phyloP scores from a whole-genome alignment of 139 green algal species.

The Chlorella sp. region DNA sequence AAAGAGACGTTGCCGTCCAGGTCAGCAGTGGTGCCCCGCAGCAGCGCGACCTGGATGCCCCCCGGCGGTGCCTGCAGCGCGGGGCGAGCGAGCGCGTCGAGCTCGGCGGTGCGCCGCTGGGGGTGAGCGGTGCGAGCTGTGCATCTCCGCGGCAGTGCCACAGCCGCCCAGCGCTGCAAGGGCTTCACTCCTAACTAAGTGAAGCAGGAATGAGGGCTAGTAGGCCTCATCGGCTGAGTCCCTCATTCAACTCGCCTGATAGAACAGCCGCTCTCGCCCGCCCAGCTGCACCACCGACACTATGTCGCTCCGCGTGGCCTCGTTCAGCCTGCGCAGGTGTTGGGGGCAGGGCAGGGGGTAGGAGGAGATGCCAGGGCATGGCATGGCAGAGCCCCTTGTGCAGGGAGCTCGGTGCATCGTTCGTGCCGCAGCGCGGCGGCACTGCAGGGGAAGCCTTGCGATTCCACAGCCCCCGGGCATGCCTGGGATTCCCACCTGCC shows the following conservation, averaged over 20 bases:
- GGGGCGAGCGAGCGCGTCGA: neutral
- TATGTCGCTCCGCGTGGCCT: constrained; percentile 23
- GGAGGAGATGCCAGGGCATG: neutral
- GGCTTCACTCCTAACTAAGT: neutral
- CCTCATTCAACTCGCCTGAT: constrained; percentile 18
- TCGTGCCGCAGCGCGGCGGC: too few species aligned
- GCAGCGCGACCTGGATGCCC: constrained; percentile 42
- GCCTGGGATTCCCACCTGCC: too few species aligned
- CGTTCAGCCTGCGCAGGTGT: constrained; percentile 36
- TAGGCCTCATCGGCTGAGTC: neutral
- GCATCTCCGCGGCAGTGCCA: neutral
- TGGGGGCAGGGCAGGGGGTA: neutral
- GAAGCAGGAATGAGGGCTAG: neutral
- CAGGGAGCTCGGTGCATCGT: too few species aligned
- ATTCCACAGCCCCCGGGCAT: too few species aligned
- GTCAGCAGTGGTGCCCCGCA: constrained; percentile 56
- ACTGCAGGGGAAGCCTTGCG: too few species aligned
- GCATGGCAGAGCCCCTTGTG: neutral
- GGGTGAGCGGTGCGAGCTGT: neutral
- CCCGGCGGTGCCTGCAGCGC: neutral
- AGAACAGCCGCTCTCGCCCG: constrained; percentile 43
- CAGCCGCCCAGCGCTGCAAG: neutral
- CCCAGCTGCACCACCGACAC: constrained; percentile 38
- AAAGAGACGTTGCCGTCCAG: constrained; percentile 56
- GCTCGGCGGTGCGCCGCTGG: neutral